Evolutionary conservation across 306 rosid genomes (phyloP), one percentile per base, ranked within the genome.

Genomic region (Prunus dulcis): DNA sequence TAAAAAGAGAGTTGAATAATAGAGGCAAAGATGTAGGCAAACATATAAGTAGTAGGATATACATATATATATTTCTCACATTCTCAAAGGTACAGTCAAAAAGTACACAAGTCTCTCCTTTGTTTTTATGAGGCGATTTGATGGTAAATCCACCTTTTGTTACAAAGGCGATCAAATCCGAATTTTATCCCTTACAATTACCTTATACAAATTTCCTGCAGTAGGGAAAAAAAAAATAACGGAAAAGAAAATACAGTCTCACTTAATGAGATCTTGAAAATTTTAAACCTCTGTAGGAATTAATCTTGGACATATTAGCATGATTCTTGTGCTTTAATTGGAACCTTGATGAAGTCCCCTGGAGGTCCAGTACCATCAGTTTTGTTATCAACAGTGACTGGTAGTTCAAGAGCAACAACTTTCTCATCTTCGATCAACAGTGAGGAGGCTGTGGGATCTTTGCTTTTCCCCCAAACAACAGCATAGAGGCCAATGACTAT

Each of bases 401-500:
- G 97, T 73, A 95, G 83, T 64, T 86, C 89, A 20, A 79, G 86
- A 0, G 15, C 82, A 64, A 49, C 84, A 3, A 50, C 78, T 80
- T 87, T 87, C 67, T 75, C 86, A 49, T 76, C 79, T 30, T 79
- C 17, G 67, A 63, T 69, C 72, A 64, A 46, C 45, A 30, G 49
- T 27, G 65, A 49, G 22, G 82, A 79, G 38, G 53, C 73, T 53
- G 73, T 18, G 20, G 67, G 80, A 58, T 95, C 99, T 82, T 87
- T 95, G 88, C 93, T 89, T 83, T 95, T 92, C 0, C 96, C 99
- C 99, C 99, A 95, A 32, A 95, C 99, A 74, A 92, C 96, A 6
- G 92, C 88, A 90, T 95, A 95, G 45, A 95, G 96, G 19, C 99
- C 99, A 12, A 67, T 53, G 22, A 95, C 97, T 61, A 95, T 95